Evolutionary conservation across 2,329 filamentous ascomycete genomes (phyloP).

Genomic region (Cercospora sp.): DNA sequence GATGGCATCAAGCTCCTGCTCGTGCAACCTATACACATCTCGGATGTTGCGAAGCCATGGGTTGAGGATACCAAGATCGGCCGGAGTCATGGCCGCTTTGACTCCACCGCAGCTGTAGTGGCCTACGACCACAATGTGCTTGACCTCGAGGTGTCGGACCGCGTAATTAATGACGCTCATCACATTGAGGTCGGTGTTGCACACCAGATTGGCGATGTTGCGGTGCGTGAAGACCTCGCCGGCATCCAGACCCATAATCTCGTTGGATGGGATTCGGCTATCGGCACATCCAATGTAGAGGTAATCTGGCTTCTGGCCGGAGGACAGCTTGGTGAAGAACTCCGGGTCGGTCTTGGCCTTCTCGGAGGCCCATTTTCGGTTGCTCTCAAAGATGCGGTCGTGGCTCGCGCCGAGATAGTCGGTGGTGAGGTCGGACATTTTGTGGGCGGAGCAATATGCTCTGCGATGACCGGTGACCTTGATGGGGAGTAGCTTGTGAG

Average conservation of each 20-base stretch:
- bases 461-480: slow-evolving; percentile 13
- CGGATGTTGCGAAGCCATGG: slow-evolving; percentile 60
- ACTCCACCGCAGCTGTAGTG: slow-evolving; percentile 62
- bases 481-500: slow-evolving; percentile 10
- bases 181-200: slow-evolving; percentile 70
- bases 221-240: slow-evolving; percentile 85
- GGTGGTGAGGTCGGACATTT: slow-evolving; percentile 15
- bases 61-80: slow-evolving; percentile 58
- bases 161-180: slow-evolving; percentile 78
- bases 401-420: slow-evolving; percentile 16
- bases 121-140: slow-evolving; percentile 60
- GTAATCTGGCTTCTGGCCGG: slow-evolving; percentile 65
- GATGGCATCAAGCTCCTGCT: slow-evolving; percentile 17
- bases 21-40: slow-evolving; percentile 24
- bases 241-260: slow-evolving; percentile 71
- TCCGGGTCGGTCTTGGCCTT: slow-evolving; percentile 65
- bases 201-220: slow-evolving; percentile 82
- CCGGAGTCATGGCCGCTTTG: slow-evolving; percentile 55
- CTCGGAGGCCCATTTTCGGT: slow-evolving; percentile 67
- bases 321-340: slow-evolving; percentile 66
- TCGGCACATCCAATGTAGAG: slow-evolving; percentile 86
- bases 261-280: slow-evolving; percentile 78
- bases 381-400: slow-evolving; percentile 57
- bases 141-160: slow-evolving; percentile 66
- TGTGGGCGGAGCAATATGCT: slow-evolving; percentile 14